Percentiles rank a stretch among this genome's conserved stretches.
Evolutionary conservation across 371 early-diverging fungal genomes (phyloP).

Genomic region (Blakeslea trispora): DNA sequence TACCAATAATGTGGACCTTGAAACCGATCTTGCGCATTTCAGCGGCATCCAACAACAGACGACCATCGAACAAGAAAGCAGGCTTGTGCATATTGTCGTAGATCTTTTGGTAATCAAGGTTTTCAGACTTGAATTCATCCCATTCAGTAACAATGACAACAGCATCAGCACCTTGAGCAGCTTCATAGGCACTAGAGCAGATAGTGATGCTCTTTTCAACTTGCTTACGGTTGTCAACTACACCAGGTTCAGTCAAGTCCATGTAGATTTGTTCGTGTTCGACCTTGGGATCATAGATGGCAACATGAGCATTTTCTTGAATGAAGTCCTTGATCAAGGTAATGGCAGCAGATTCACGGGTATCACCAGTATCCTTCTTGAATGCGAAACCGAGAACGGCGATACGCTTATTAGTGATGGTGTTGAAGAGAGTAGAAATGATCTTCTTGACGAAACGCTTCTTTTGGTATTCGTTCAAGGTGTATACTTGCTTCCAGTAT

Average conservation of each 20-base stretch:
- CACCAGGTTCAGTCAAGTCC: conserved; percentile 77
- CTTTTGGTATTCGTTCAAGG: conserved; percentile 94
- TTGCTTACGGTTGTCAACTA: conserved; percentile 60
- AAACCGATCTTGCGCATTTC: conserved; percentile 83
- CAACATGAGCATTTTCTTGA: conserved; percentile 77
- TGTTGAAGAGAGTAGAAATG: conserved; percentile 77
- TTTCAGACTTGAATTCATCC: conserved; percentile 83
- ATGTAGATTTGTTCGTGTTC: conserved; percentile 75
- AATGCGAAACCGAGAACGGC: conserved; percentile 93
- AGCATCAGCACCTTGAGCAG: conserved; percentile 77
- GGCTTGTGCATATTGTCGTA: conserved; percentile 83
- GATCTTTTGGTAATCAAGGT: conserved; percentile 72
- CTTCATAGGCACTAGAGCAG: conserved; percentile 65
- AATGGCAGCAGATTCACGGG: conserved; percentile 93
- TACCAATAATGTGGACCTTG: conserved; percentile 82
- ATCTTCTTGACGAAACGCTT: conserved; percentile 78
- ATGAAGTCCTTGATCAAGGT: conserved; percentile 80
- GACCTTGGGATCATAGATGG: conserved; percentile 94
- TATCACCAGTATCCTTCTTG: conserved; percentile 96
- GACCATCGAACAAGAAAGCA: conserved; percentile 94
- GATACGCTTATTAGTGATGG: conserved; percentile 83
- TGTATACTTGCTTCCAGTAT: conserved; percentile 93
- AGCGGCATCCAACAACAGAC: conserved; percentile 77
- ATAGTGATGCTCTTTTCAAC: conserved; percentile 70
- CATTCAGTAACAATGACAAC: conserved; percentile 90